phyloP scores from a whole-genome alignment of 345 rosid species.

The Populus tremula region DNA sequence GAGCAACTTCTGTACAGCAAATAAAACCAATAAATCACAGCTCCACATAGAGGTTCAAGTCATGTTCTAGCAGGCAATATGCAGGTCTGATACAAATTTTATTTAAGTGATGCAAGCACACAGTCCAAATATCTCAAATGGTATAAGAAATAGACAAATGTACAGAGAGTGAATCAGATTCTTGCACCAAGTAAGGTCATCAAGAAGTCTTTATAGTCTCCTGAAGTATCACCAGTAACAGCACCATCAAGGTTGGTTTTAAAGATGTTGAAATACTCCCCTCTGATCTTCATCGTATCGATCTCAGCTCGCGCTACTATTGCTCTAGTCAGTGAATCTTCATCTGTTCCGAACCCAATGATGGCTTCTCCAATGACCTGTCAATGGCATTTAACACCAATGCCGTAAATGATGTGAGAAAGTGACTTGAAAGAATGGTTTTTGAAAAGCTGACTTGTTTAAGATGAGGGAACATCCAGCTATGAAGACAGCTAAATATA shows the following conservation, averaged over 20 bases:
- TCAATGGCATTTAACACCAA: too few species aligned
- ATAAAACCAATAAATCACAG: too few species aligned
- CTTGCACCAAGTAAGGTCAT: constrained; percentile 66
- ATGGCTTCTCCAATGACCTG: constrained; percentile 61
- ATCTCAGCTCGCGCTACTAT: constrained; percentile 74
- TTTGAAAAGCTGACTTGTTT: too few species aligned
- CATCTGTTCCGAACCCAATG: constrained; percentile 79
- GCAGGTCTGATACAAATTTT: too few species aligned
- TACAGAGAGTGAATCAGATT: constrained; percentile 33
- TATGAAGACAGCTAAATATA: not conserved
- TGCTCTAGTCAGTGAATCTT: constrained; percentile 73
- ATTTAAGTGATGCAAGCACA: not conserved
- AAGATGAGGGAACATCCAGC: too few species aligned
- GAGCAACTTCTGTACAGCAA: too few species aligned
- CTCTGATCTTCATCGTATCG: constrained; percentile 66
- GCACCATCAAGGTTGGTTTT: constrained; percentile 57
- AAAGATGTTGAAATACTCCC: constrained; percentile 52
- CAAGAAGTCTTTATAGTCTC: constrained; percentile 64
- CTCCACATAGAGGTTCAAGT: too few species aligned
- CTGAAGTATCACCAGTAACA: constrained; percentile 71
- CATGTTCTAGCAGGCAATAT: too few species aligned
- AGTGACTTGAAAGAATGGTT: too few species aligned
- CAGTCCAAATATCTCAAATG: not conserved
- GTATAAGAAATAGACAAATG: not conserved
- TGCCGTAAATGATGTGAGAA: too few species aligned